Conservation (phyloP, 139 green algal species). For the Chlamydomonas sp. region DNA sequence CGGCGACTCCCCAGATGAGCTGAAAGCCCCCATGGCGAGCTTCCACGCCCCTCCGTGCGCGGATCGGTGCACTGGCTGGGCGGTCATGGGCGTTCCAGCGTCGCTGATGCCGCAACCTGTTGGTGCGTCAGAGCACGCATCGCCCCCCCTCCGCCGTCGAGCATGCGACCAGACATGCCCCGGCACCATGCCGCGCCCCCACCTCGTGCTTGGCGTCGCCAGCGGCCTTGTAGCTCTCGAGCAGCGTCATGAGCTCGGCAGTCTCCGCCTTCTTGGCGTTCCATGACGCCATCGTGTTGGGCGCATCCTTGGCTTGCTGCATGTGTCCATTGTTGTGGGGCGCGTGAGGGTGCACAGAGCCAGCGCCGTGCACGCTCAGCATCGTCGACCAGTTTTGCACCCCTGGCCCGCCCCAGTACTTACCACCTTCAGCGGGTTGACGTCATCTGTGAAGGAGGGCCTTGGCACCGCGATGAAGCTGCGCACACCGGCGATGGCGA, state of each 20-base stretch:
- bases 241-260: conserved; percentile 37
- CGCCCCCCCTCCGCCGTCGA: too few relatives aligned
- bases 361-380: not conserved
- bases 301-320: conserved; percentile 26
- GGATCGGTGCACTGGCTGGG: not conserved
- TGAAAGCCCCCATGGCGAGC: not conserved
- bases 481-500: not conserved
- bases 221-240: conserved; percentile 54
- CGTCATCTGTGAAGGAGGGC: not conserved
- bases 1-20: not conserved
- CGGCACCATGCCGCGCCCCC: too few relatives aligned
- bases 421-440: not conserved
- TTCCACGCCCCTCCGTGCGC: not conserved
- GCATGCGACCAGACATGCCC: not conserved
- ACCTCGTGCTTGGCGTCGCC: conserved; percentile 49
- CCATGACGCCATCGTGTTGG: conserved; percentile 33
- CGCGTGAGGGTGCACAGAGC: not conserved
- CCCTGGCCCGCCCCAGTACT: not conserved
- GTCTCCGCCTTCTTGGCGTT: conserved; percentile 33
- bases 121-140: not conserved
- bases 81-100: not conserved
- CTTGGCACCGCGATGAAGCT: not conserved
- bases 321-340: not conserved
- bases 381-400: not conserved
- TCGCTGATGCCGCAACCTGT: not conserved